Evolutionary conservation across 2,329 filamentous ascomycete species (phyloP), one percentile per base, ranked within the genome.

Genomic region (Pseudopyricularia javanii): DNA sequence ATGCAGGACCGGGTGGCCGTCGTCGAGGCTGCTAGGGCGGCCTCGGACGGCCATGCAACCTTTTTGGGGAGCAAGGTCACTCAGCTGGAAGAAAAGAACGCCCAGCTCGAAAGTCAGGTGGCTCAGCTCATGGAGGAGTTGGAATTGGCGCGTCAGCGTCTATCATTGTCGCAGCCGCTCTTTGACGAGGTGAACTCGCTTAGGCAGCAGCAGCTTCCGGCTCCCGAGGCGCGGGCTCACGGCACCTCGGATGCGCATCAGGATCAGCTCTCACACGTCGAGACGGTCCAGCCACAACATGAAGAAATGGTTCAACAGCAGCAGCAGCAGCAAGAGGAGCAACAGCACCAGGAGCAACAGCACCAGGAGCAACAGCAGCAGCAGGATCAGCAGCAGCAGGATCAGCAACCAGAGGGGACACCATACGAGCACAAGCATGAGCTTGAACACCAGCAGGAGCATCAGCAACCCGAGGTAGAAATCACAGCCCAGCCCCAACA

Each of bases 21-120:
- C 5, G 66, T 77, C 61, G 72, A 74, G 57, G 62, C 65, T 22
- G 57, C 61, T 49, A 71, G 71, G 54, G 64, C 63, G 32, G 61
- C 60, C 24, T 67, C 66, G 52, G 68, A 71, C 47, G 63, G 64
- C 2, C 66, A 67, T 54, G 67, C 71, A 12, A 52, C 60, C 1
- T 59, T 63, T 15, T 63, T 72, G 43, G 65, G 63, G 24, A 65
- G 59, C 52, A 64, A 69, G 49, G 60, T 74, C 30, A 62, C 56
- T 50, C 49, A 55, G 22, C 14, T 43, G 54, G 68, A 71, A 48
- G 62, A 64, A 2, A 66, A 67, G 55, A 67, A 71, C 15, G 52
- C 60, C 1, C 59, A 63, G 14, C 64, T 72, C 43, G 65, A 63
- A 22, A 65, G 60, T 50, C 64, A 69, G 49, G 60, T 74, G 26